Percentiles rank a stretch among this genome's conserved stretches.
Conservation (phyloP, 345 rosid genomes). For the Lagerstroemia speciosa region DNA sequence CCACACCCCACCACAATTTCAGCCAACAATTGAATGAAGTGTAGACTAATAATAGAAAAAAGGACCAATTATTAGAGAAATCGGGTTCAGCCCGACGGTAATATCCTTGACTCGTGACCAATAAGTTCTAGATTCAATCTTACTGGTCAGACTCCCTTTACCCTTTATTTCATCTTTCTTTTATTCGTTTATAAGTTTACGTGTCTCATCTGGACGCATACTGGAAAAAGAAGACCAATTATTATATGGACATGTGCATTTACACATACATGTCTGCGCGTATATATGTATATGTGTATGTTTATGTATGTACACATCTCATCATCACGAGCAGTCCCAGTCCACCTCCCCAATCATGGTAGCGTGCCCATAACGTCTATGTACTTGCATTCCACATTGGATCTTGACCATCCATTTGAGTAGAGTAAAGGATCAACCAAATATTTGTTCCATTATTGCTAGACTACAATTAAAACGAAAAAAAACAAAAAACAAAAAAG, state of each 20-base stretch:
- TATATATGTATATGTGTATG: background rate
- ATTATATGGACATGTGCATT: too few relatives aligned
- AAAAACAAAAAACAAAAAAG: too few relatives aligned
- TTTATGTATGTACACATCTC: background rate
- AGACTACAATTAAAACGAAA: too few relatives aligned
- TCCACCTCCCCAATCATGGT: conserved; percentile 17
- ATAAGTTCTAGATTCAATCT: too few relatives aligned
- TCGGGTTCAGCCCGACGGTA: too few relatives aligned
- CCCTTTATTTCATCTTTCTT: too few relatives aligned
- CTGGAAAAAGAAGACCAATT: too few relatives aligned
- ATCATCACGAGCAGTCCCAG: conserved; percentile 4
- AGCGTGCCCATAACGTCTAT: conserved; percentile 13
- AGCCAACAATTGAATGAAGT: conserved; percentile 14
- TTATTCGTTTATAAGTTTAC: too few relatives aligned
- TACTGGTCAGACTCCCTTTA: too few relatives aligned
- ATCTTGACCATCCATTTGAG: conserved; percentile 16
- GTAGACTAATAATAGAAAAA: conserved; percentile 1
- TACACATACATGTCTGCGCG: too few relatives aligned
- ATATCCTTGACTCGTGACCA: too few relatives aligned
- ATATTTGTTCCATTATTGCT: background rate
- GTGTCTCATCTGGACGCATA: too few relatives aligned
- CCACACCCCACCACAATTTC: conserved; percentile 13
- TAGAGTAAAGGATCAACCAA: background rate
- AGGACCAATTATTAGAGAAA: background rate
- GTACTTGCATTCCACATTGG: background rate